phyloP scores from a whole-genome alignment of 2,329 filamentous ascomycete genomes.

The Neonectria neomacrospora region DNA sequence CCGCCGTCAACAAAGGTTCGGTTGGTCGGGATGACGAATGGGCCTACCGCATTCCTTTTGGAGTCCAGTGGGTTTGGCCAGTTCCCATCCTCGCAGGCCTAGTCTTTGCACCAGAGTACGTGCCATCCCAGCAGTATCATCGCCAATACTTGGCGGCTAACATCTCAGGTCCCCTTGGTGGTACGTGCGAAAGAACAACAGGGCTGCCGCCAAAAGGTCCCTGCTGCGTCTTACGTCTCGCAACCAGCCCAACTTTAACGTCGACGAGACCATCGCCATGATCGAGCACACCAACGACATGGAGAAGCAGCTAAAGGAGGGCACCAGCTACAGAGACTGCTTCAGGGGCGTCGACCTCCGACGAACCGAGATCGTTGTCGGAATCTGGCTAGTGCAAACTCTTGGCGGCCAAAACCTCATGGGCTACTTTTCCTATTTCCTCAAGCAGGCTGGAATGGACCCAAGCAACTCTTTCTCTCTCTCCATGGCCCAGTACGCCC shows the following conservation, averaged over 20 bases:
- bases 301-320: constrained; percentile 56
- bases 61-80: constrained; percentile 64
- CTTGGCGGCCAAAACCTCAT: constrained; percentile 61
- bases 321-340: constrained; percentile 60
- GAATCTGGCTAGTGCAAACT: constrained; percentile 61
- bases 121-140: rapidly evolving
- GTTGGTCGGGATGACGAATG: constrained; percentile 54
- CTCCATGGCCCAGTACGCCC: constrained; percentile 59
- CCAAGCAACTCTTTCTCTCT: constrained; percentile 56
- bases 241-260: constrained; percentile 54
- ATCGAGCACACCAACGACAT: constrained; percentile 65
- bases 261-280: constrained; percentile 62
- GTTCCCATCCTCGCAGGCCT: constrained; percentile 58
- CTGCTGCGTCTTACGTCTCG: constrained; percentile 55
- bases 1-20: constrained; percentile 59
- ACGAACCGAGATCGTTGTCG: constrained; percentile 63
- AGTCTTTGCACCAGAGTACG: constrained; percentile 60
- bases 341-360: constrained; percentile 63
- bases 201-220: constrained; percentile 53
- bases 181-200: constrained; percentile 57
- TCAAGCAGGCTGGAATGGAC: constrained; percentile 59
- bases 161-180: constrained; percentile 60
- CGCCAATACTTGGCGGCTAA: background rate
- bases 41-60: constrained; percentile 63
- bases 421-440: constrained; percentile 60